Conservation (phyloP, 2,329 filamentous ascomycete genomes). For the Penicillium sp. region DNA sequence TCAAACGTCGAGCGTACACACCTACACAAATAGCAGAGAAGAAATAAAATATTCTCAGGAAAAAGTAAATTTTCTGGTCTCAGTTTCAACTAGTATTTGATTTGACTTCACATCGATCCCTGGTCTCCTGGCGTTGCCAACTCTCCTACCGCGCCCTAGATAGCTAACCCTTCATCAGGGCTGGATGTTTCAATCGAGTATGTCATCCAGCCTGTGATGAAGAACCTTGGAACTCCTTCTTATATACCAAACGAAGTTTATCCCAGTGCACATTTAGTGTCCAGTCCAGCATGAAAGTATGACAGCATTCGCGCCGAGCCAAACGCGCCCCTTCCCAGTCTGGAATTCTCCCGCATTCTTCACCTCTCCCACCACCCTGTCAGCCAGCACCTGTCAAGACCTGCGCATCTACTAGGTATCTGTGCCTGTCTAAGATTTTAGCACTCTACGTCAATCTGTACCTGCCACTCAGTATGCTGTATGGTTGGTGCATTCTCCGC, state of each 20-base stretch:
- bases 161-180: conserved; percentile 2
- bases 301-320: neutral
- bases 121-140: neutral
- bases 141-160: neutral
- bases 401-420: too few relatives aligned
- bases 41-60: neutral
- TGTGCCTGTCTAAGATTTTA: neutral
- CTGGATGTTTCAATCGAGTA: neutral
- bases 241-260: neutral
- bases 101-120: neutral
- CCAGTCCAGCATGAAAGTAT: neutral
- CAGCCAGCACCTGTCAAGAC: too few relatives aligned
- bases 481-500: conserved; percentile 17
- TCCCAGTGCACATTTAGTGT: neutral
- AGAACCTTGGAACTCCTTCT: neutral
- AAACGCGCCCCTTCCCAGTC: neutral
- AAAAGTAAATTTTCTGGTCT: neutral
- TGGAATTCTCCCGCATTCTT: conserved; percentile 11
- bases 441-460: conserved; percentile 22
- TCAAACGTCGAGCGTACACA: neutral
- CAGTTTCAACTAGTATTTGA: neutral
- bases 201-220: neutral
- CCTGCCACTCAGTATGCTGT: conserved; percentile 14
- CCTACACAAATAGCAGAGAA: neutral
- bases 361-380: neutral